Evolutionary conservation across 345 rosid genomes (phyloP).

Genomic region (Rhodamnia argentea): DNA sequence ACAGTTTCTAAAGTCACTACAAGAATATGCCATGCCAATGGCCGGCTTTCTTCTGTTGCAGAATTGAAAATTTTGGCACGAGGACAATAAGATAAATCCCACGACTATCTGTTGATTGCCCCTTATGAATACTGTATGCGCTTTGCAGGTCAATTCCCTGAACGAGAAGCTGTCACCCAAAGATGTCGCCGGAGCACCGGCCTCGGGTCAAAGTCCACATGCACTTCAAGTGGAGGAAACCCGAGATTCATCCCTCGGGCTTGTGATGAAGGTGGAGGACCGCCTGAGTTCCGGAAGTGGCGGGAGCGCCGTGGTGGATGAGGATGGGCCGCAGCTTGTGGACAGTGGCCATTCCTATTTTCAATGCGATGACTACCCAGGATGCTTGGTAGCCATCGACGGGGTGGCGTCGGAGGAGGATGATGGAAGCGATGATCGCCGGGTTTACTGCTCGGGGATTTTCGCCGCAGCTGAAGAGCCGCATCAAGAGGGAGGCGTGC

Average conservation of each 20-base stretch:
- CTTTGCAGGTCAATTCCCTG: conserved; percentile 49
- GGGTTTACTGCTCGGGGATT: conserved; percentile 42
- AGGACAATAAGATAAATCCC: neutral
- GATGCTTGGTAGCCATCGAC: conserved; percentile 17
- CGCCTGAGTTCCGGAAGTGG: conserved; percentile 53
- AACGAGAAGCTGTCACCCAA: conserved; percentile 41
- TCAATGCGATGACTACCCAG: conserved; percentile 19
- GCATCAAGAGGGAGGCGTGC: conserved; percentile 20
- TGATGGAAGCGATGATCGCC: conserved; percentile 36
- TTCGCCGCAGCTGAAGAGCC: conserved; percentile 34
- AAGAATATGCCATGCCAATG: neutral
- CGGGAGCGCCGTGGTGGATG: conserved; percentile 74
- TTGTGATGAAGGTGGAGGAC: conserved; percentile 47
- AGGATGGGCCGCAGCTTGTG: conserved; percentile 57
- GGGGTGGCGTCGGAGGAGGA: conserved; percentile 35
- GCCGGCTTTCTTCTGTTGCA: neutral
- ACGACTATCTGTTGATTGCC: neutral
- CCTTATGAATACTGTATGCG: neutral
- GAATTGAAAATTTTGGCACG: neutral
- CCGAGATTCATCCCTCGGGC: conserved; percentile 7
- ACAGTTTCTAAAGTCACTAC: neutral
- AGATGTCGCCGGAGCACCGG: conserved; percentile 15
- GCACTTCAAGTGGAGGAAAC: neutral
- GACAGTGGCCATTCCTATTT: conserved; percentile 75
- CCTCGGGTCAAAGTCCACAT: conserved; percentile 2